A percentile compares a stretch with the other conserved stretches of the same genome.
Conservation (phyloP, 768 basidiomycete species). For the Mycena leptocephala region DNA sequence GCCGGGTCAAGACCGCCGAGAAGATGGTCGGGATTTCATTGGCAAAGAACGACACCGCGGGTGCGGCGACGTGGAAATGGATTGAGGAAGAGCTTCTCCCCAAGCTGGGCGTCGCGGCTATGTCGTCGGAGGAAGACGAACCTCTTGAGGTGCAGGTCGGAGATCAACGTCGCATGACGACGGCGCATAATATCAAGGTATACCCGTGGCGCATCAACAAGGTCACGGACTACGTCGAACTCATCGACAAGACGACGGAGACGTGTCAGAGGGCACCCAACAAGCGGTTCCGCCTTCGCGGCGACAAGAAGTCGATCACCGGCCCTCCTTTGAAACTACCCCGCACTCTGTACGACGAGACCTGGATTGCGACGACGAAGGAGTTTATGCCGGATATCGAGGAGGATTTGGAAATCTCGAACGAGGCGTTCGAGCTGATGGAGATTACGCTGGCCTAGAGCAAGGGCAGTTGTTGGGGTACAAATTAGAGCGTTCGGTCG, state of each 20-base stretch:
- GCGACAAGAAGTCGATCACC: background rate
- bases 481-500: background rate
- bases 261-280: background rate
- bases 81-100: background rate
- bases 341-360: background rate
- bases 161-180: background rate
- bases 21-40: background rate
- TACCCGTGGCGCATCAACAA: background rate
- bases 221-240: background rate
- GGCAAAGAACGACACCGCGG: background rate
- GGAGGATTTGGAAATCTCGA: background rate
- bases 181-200: background rate
- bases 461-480: background rate
- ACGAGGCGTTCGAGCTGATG: background rate
- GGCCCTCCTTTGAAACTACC: background rate
- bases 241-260: background rate
- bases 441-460: background rate
- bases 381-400: background rate
- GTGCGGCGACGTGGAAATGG: background rate
- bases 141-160: background rate
- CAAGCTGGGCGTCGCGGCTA: background rate
- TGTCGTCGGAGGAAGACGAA: conserved; percentile 1
- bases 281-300: background rate
- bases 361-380: background rate
- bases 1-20: background rate